These are phyloP conservation scores for Cytospora piceae DNA, from an alignment of 2,329 filamentous ascomycete species.

Conservation along the genomic window DNA sequence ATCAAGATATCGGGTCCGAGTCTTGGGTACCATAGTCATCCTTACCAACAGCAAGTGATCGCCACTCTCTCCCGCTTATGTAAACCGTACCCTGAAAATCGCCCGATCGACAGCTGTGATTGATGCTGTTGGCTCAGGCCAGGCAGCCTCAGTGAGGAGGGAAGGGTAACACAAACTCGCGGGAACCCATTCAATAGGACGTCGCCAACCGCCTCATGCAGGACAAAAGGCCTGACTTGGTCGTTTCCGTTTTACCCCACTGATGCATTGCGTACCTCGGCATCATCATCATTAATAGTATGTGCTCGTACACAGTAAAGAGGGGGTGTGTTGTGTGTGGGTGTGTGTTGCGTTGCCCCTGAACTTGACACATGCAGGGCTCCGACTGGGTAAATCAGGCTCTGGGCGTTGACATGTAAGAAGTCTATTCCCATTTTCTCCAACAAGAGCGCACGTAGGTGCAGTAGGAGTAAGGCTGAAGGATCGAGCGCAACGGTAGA, in stretches of 20 bases:
- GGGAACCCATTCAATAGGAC: slow-evolving; percentile 5
- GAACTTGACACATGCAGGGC: slow-evolving; percentile 18
- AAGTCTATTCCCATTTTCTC: no score
- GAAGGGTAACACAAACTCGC: slow-evolving; percentile 15
- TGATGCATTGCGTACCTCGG: slow-evolving; percentile 1
- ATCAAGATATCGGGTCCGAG: not conserved
- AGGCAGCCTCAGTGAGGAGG: slow-evolving; percentile 22
- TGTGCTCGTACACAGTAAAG: not conserved
- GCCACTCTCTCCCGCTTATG: not conserved
- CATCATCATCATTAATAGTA: not conserved
- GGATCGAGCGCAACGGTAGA: slow-evolving; percentile 2
- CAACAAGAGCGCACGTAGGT: no score
- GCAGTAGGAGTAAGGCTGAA: slow-evolving; percentile 2
- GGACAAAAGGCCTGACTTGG: slow-evolving; percentile 14
- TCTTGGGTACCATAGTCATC: not conserved
- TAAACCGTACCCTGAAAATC: slow-evolving; percentile 8
- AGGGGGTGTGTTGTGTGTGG: not conserved
- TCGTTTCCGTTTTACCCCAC: slow-evolving; percentile 6
- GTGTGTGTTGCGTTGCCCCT: slow-evolving; percentile 3
- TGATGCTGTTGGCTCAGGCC: slow-evolving; percentile 21
- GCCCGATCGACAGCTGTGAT: slow-evolving; percentile 13
- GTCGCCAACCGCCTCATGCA: slow-evolving; percentile 6
- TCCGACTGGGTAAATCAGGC: slow-evolving; percentile 8
- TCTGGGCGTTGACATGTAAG: no score
- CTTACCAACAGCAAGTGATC: not conserved